These are phyloP conservation scores for Termitomyces eurrhizus DNA, from an alignment of 768 basidiomycete species.

Conservation along the genomic window DNA sequence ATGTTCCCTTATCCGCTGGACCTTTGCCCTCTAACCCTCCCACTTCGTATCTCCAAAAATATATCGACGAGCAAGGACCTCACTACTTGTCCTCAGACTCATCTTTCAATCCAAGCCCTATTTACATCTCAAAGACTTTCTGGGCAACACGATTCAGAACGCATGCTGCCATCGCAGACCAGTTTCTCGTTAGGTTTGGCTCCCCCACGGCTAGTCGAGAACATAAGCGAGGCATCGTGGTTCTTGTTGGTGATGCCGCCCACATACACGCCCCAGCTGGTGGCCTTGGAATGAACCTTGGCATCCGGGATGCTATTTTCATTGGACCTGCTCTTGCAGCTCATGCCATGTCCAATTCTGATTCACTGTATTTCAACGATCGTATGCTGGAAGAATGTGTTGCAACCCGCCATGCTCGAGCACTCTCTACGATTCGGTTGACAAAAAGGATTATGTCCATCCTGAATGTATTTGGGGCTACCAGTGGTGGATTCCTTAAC, in stretches of 20 bases:
- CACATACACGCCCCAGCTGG: conserved; percentile 52
- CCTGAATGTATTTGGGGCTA: conserved; percentile 6
- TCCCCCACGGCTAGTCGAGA: neutral
- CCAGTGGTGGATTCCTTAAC: neutral
- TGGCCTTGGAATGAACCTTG: conserved; percentile 59
- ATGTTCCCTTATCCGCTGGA: conserved; percentile 31
- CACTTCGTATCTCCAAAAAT: conserved; percentile 38
- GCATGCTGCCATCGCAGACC: conserved; percentile 39
- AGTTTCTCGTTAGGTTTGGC: conserved; percentile 27
- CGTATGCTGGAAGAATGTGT: conserved; percentile 31
- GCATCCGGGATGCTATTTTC: conserved; percentile 47
- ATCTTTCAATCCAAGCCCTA: conserved; percentile 27
- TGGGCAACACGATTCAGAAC: conserved; percentile 48
- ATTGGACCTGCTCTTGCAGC: conserved; percentile 38
- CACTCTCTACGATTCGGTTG: conserved; percentile 36
- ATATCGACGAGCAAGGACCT: conserved; percentile 39
- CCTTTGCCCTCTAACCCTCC: conserved; percentile 31
- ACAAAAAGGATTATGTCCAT: conserved; percentile 30
- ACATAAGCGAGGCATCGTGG: conserved; percentile 7
- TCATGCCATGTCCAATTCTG: conserved; percentile 21
- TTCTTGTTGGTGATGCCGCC: conserved; percentile 34
- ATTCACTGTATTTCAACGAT: conserved; percentile 21
- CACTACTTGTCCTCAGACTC: conserved; percentile 28
- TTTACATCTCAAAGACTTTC: conserved; percentile 31
- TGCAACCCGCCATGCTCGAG: conserved; percentile 30